Percentiles rank a stretch among this genome's conserved stretches.
phyloP scores from a whole-genome alignment of 2,329 filamentous ascomycete genomes.

The Pseudogymnoascus sp. region DNA sequence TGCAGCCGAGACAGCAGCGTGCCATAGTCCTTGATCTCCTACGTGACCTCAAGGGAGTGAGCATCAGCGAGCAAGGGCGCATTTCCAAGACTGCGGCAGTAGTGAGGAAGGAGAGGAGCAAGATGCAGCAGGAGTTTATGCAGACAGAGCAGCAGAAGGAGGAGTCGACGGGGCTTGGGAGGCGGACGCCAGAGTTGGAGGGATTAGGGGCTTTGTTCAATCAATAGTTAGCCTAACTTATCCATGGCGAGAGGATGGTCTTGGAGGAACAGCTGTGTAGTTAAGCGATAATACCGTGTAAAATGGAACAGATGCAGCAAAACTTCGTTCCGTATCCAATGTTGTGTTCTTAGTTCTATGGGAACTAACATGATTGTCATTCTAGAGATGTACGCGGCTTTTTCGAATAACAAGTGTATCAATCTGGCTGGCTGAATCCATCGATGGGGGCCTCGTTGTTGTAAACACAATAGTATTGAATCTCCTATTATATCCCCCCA shows the following conservation, averaged over 20 bases:
- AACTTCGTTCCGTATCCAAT: neutral
- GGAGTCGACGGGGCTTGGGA: neutral
- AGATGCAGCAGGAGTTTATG: conserved; percentile 61
- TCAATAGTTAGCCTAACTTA: neutral
- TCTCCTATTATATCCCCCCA: neutral
- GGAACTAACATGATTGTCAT: neutral
- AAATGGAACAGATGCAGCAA: neutral
- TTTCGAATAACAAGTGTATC: neutral
- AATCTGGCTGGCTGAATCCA: neutral
- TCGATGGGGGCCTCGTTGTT: neutral
- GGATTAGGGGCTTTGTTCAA: conserved; percentile 7
- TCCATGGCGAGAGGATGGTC: neutral
- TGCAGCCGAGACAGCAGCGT: conserved; percentile 67
- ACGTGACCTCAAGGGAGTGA: conserved; percentile 79
- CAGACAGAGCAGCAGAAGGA: conserved; percentile 32
- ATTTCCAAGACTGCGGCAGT: conserved; percentile 48
- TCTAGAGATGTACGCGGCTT: neutral
- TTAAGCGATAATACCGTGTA: neutral
- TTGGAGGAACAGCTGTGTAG: neutral
- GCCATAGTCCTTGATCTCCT: conserved; percentile 76
- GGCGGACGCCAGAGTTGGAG: neutral
- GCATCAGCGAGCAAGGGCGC: conserved; percentile 88
- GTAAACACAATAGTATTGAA: neutral
- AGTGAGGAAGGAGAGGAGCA: conserved; percentile 41
- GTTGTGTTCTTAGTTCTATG: neutral